These are phyloP conservation scores for Ceratopteris richardii DNA, from an alignment of 75 land plant genomes.

Conservation along the genomic window DNA sequence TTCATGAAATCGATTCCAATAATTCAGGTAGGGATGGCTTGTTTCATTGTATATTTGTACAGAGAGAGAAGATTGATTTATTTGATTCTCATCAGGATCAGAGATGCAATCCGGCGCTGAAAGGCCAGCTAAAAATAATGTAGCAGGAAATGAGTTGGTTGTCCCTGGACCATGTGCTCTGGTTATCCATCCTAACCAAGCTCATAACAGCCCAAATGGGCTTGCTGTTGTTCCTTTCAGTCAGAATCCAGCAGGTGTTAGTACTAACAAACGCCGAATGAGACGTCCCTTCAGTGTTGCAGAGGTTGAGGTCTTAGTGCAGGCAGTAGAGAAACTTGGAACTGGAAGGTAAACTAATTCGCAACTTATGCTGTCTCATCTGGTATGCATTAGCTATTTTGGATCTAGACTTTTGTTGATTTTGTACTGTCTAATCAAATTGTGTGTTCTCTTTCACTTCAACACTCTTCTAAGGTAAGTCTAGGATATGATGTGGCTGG, in stretches of 20 bases:
- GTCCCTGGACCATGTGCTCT: conserved; percentile 22
- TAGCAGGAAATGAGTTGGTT: background rate
- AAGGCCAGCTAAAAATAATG: background rate
- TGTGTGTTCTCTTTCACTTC: no score
- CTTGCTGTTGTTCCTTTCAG: conserved; percentile 35
- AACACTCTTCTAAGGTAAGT: no score
- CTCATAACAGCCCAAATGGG: conserved; percentile 9
- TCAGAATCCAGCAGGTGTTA: conserved; percentile 16
- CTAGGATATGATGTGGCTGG: no score
- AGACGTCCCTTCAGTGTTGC: conserved; percentile 36
- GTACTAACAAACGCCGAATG: conserved; percentile 27
- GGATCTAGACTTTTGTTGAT: no score
- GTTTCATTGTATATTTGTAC: no score
- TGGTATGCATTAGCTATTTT: no score
- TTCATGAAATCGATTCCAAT: conserved; percentile 1
- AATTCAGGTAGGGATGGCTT: conserved; percentile 2
- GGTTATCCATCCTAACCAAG: conserved; percentile 19
- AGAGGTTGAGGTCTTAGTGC: conserved; percentile 36
- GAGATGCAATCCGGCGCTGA: conserved; percentile 1
- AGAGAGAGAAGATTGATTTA: no score
- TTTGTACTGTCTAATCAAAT: no score
- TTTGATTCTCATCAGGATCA: conserved; percentile 11
- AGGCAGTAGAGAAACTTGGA: conserved; percentile 42
- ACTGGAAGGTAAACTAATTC: conserved; percentile 33
- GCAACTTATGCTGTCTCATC: background rate